phyloP scores from a whole-genome alignment of 129 eudicot species.

The Flaveria bidentis region DNA sequence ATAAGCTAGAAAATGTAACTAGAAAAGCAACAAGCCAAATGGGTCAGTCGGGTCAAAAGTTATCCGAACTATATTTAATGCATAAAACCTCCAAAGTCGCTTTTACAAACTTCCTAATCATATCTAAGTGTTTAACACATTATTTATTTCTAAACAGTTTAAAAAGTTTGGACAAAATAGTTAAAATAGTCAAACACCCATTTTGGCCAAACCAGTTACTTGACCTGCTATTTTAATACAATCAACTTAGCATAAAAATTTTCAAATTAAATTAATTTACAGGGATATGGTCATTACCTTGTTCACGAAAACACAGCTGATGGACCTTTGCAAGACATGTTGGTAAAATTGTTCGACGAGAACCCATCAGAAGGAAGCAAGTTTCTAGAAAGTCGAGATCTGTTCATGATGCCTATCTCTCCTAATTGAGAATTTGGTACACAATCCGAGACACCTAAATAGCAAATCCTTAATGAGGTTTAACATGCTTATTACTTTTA shows the following conservation, averaged over 20 bases:
- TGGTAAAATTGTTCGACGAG: slow-evolving; percentile 48
- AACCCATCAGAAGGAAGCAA: slow-evolving; percentile 48
- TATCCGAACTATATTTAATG: not conserved
- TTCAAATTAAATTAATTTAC: not conserved
- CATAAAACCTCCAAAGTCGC: too few relatives aligned
- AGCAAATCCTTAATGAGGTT: slow-evolving; percentile 10
- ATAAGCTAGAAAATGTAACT: not conserved
- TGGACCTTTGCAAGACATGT: slow-evolving; percentile 60
- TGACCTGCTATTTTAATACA: not conserved
- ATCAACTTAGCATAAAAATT: not conserved
- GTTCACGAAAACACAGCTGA: slow-evolving; percentile 39
- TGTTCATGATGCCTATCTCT: slow-evolving; percentile 48
- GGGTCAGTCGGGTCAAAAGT: not conserved
- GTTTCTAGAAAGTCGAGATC: slow-evolving; percentile 60
- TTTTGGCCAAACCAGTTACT: not conserved
- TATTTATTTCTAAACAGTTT: not conserved
- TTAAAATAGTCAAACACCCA: not conserved
- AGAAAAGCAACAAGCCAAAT: not conserved
- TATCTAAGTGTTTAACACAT: not conserved
- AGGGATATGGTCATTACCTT: slow-evolving; percentile 66
- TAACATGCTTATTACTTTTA: not conserved
- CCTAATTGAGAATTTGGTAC: slow-evolving; percentile 37
- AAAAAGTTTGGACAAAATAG: not conserved
- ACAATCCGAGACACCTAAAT: slow-evolving; percentile 19
- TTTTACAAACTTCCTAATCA: not conserved